Conservation (phyloP, 2,329 filamentous ascomycete species). For the Colletotrichum tabaci region DNA sequence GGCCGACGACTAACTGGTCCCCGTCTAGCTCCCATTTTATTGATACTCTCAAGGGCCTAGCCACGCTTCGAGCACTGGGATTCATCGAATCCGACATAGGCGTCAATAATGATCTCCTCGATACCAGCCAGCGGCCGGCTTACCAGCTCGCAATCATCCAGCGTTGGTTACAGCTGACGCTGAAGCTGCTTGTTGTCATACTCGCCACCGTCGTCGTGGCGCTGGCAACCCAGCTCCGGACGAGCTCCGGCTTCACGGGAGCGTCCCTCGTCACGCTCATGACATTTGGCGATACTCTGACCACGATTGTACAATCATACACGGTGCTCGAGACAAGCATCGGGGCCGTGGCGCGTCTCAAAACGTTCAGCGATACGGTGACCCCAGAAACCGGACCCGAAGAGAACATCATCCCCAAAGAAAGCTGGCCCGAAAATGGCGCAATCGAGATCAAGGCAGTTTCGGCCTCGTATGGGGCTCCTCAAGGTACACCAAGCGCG, state of each 20-base stretch:
- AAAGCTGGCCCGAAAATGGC: conserved; percentile 52
- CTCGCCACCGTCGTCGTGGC: conserved; percentile 64
- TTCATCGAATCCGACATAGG: conserved; percentile 63
- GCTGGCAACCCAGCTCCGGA: conserved; percentile 60
- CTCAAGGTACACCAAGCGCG: too few species aligned
- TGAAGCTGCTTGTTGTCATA: conserved; percentile 64
- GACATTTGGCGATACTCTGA: conserved; percentile 51
- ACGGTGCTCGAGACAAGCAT: conserved; percentile 51
- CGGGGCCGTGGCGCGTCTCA: conserved; percentile 48
- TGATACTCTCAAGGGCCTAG: conserved; percentile 69
- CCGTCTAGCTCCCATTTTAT: conserved; percentile 63
- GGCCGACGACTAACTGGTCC: neutral
- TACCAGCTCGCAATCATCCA: conserved; percentile 73
- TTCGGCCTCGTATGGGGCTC: conserved; percentile 51
- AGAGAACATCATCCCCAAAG: conserved; percentile 42
- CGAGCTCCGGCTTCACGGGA: conserved; percentile 56
- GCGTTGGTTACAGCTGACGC: conserved; percentile 67
- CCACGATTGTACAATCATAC: conserved; percentile 51
- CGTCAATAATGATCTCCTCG: conserved; percentile 63
- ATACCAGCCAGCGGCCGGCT: conserved; percentile 69
- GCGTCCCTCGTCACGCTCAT: conserved; percentile 57
- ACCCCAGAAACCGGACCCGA: conserved; percentile 44
- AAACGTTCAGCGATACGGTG: conserved; percentile 47
- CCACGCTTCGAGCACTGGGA: conserved; percentile 70
- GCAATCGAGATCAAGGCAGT: conserved; percentile 50